These are phyloP conservation scores for Metarhizium album DNA, from an alignment of 2,329 filamentous ascomycete genomes.

Conservation along the genomic window DNA sequence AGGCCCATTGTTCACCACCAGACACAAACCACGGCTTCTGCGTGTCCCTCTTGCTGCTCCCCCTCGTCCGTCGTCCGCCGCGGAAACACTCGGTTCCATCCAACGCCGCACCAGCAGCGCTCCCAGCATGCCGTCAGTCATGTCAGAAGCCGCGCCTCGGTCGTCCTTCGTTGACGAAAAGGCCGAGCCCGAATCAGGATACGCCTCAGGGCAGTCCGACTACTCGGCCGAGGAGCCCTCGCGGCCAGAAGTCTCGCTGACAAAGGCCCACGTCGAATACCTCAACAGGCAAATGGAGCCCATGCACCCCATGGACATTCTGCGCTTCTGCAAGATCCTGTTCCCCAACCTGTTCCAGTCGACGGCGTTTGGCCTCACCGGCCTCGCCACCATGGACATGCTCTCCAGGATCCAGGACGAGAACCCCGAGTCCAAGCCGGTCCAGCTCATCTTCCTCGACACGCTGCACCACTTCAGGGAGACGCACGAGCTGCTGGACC, in stretches of 20 bases:
- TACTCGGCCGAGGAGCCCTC: constrained; percentile 24
- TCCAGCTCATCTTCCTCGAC: constrained; percentile 71
- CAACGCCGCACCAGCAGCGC: not conserved
- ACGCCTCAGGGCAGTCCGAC: constrained; percentile 48
- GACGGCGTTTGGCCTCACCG: constrained; percentile 72
- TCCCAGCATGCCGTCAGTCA: constrained; percentile 9
- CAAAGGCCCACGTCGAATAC: constrained; percentile 76
- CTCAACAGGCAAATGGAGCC: constrained; percentile 82
- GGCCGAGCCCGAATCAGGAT: constrained; percentile 65
- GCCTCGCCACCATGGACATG: constrained; percentile 77
- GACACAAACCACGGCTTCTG: not conserved
- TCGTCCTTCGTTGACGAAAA: constrained; percentile 29
- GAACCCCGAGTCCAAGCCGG: constrained; percentile 46
- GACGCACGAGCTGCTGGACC: constrained; percentile 63
- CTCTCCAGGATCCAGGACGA: constrained; percentile 61
- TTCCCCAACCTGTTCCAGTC: constrained; percentile 85
- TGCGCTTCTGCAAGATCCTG: constrained; percentile 84
- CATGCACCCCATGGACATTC: constrained; percentile 81
- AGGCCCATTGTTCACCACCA: not conserved
- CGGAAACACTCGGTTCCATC: not conserved
- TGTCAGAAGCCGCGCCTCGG: constrained; percentile 29
- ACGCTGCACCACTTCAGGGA: constrained; percentile 75
- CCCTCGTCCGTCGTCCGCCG: not conserved
- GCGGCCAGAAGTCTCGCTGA: constrained; percentile 74
- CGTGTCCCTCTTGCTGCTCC: not conserved